Evolutionary conservation across 768 basidiomycete species (phyloP), one percentile per base, ranked within the genome.

Genomic region (Rhizopogon roseolus): DNA sequence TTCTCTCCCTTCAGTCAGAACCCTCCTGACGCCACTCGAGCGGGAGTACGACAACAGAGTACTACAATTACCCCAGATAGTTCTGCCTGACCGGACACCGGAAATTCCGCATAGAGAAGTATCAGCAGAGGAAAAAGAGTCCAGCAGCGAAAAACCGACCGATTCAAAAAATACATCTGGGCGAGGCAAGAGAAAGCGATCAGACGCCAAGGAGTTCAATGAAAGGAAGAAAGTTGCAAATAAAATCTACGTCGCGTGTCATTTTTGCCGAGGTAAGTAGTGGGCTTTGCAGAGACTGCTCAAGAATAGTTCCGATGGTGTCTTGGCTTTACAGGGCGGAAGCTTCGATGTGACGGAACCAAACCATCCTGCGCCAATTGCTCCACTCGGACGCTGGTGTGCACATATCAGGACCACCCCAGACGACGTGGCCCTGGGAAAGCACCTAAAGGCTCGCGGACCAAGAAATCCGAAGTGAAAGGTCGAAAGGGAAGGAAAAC

Each of bases 371-470:
- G 88, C 59, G 74, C 71, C 6, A 84, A 86, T 63, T 91, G 89
- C 68, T 65, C 60, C 17, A 75, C 75, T 32, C 82, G 86, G 38
- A 71, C 71, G 46, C 68, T 74, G 53, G 60, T 66, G 29, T 88
- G 87, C 63, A 67, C 64, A 53, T 88, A 87, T 66, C 78, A 77
- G 46, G 69, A 72, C 19, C 66, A 73, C 19, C 71, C 72, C 9
- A 68, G 79, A 63, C 80, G 88, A 34, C 80, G 89, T 45, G 89
- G 89, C 1, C 87, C 88, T 53, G 88, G 88, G 27, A 89, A 85
- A 70, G 84, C 85, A 41, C 81, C 82, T 29, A 84, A 84, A 63
- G 84, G 85, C 11, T 71, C 73, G 37, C 77, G 75, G 58, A 61
- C 69, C 53, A 80, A 75, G 71, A 79, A 73, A 63, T 58, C 59